Percentiles rank a stretch among this genome's conserved stretches.
Evolutionary conservation across 2,329 filamentous ascomycete species (phyloP).

Genomic region (Achaetomium macrosporum): DNA sequence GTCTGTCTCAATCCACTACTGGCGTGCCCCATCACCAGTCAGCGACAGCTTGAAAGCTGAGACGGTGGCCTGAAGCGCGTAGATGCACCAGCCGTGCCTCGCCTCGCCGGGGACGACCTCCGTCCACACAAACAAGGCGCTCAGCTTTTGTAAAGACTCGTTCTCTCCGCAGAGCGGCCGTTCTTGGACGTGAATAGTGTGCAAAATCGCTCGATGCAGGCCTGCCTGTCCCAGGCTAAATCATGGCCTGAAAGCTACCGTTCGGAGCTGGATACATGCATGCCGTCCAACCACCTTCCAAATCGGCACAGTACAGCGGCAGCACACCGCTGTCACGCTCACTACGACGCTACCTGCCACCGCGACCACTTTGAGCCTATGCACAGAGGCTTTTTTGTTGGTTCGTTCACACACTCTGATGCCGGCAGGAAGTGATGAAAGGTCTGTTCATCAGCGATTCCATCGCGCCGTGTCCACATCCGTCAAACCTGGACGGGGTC

Average conservation of each 20-base stretch:
- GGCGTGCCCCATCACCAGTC: conserved; percentile 1
- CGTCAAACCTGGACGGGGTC: conserved; percentile 14
- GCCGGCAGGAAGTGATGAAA: conserved; percentile 23
- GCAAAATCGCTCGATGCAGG: conserved; percentile 15
- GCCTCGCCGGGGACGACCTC: background rate
- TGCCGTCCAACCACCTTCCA: conserved; percentile 11
- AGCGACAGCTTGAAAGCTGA: background rate
- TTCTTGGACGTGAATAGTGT: background rate
- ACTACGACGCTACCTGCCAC: conserved; percentile 8
- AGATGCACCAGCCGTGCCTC: conserved; percentile 1
- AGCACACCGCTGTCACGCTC: conserved; percentile 8
- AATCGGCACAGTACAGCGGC: conserved; percentile 11
- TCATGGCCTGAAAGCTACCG: conserved; percentile 8
- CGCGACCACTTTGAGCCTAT: conserved; percentile 3
- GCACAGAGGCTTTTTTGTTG: background rate
- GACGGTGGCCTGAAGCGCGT: background rate
- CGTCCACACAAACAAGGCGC: background rate
- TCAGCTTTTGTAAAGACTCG: background rate
- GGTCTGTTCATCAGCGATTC: conserved; percentile 27
- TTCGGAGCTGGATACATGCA: conserved; percentile 9
- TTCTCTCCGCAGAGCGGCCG: background rate
- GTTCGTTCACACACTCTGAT: conserved; percentile 13
- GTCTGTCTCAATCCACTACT: conserved; percentile 7
- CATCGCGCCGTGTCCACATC: conserved; percentile 17
- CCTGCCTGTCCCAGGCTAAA: conserved; percentile 17